These are phyloP conservation scores for Lyophyllum decastes DNA, from an alignment of 768 basidiomycete species.

Conservation along the genomic window DNA sequence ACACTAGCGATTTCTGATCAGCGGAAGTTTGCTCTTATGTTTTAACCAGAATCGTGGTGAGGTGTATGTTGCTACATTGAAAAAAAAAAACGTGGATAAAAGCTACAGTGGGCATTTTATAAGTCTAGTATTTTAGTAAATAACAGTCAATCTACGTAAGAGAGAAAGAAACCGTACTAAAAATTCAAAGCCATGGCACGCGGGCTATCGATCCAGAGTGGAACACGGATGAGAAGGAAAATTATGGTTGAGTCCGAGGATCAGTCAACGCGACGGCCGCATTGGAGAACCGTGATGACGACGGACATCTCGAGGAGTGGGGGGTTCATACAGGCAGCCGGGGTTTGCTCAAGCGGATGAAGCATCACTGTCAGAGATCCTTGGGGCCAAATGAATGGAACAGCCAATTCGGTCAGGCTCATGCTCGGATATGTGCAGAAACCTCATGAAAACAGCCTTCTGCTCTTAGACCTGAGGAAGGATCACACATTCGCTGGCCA, in stretches of 20 bases:
- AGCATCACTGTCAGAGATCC: not conserved
- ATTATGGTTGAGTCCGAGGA: not conserved
- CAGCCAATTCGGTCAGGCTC: not conserved
- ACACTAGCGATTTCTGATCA: too few species aligned
- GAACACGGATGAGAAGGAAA: not conserved
- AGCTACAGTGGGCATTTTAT: not conserved
- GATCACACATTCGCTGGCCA: not conserved
- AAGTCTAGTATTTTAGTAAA: not conserved
- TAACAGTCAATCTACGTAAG: not conserved
- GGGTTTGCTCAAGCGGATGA: not conserved
- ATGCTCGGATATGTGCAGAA: not conserved
- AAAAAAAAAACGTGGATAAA: not conserved
- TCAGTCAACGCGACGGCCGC: conserved; percentile 49
- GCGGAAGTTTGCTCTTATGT: too few species aligned
- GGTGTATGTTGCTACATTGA: not conserved
- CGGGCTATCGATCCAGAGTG: not conserved
- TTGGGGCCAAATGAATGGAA: not conserved
- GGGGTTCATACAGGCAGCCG: not conserved
- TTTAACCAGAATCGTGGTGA: too few species aligned
- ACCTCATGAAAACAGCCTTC: not conserved
- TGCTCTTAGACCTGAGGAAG: not conserved
- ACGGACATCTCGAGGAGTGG: conserved; percentile 45
- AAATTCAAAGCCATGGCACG: not conserved
- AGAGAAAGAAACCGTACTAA: not conserved
- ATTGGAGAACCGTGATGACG: conserved; percentile 47